These are phyloP conservation scores for Neurospora sp. DNA, from an alignment of 495 filamentous ascomycete species.

Conservation along the genomic window DNA sequence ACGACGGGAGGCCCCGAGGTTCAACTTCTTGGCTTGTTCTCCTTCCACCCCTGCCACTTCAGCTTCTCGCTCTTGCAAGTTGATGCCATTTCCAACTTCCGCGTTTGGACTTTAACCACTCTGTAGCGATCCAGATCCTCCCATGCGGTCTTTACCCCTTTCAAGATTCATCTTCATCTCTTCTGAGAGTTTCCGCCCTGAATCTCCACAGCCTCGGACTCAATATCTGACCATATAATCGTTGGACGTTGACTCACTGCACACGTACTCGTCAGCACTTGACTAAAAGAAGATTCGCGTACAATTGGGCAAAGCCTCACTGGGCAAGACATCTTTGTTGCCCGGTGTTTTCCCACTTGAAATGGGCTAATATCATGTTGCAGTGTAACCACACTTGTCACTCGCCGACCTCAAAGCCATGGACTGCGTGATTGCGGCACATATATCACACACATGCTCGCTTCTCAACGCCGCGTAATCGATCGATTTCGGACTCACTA, in stretches of 20 bases:
- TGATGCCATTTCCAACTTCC: background rate
- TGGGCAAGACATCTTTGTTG: background rate
- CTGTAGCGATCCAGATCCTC: background rate
- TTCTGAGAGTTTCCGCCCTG: background rate
- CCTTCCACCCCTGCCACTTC: background rate
- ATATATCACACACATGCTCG: background rate
- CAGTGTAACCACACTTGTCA: background rate
- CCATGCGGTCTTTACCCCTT: background rate
- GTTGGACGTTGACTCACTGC: background rate
- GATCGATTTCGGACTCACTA: background rate
- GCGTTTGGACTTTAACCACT: background rate
- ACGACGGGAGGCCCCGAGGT: background rate
- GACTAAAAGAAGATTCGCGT: background rate
- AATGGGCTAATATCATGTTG: background rate
- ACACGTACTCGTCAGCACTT: background rate
- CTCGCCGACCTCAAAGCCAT: background rate
- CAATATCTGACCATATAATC: background rate
- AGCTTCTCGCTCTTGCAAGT: background rate
- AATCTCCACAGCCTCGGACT: background rate
- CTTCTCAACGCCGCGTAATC: background rate
- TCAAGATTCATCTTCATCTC: background rate
- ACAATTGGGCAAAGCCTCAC: background rate
- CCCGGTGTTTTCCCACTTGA: background rate
- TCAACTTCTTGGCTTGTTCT: background rate
- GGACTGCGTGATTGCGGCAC: background rate